Conservation (phyloP, 2,329 filamentous ascomycete genomes). For the Penicillium sp. region DNA sequence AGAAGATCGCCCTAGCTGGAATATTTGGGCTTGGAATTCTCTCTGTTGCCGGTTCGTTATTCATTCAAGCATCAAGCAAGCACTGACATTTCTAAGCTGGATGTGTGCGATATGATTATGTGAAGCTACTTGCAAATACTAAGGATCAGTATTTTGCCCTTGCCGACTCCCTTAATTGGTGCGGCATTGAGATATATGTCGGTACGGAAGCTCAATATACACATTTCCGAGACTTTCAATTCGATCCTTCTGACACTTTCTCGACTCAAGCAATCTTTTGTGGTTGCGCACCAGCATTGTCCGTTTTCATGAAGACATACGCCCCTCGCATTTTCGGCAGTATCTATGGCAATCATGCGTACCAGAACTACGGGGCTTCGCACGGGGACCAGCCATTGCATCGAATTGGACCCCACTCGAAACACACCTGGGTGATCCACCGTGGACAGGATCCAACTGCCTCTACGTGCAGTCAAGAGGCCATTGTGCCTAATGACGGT, state of each 20-base stretch:
- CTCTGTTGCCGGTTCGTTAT: background rate
- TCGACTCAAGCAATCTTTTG: background rate
- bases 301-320: background rate
- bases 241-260: background rate
- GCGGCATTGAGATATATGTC: background rate
- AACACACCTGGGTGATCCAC: background rate
- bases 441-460: background rate
- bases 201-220: background rate
- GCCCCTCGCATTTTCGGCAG: background rate
- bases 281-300: background rate
- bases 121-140: background rate
- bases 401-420: background rate
- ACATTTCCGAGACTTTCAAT: background rate
- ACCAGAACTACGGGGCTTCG: background rate
- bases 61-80: background rate
- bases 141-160: background rate
- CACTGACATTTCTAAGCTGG: background rate
- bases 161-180: slow-evolving; percentile 1
- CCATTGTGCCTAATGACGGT: background rate
- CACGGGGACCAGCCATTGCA: background rate
- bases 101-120: background rate
- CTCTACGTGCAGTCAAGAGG: background rate
- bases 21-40: background rate
- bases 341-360: background rate
- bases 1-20: background rate